Base-by-base conservation (phyloP, 495 filamentous ascomycete genomes). In the Daldinia grandis region DNA sequence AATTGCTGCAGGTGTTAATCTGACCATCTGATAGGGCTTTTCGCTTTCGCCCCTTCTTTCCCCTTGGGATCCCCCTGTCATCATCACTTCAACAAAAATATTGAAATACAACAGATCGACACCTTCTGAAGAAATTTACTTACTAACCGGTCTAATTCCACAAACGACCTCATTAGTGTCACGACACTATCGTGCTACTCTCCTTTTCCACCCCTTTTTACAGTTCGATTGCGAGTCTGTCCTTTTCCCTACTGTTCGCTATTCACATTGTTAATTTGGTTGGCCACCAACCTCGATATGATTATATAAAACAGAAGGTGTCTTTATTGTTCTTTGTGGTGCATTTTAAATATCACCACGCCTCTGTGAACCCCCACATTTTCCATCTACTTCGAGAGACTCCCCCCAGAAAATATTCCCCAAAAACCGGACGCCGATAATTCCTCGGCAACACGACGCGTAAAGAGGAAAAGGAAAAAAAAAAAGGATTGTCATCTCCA, bases 1-100 rank as follows among this genome's bases (percentile, higher is more conserved):
- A 61, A 61, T 56, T 58, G 60, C 68, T 73, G 70, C 57, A 66
- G 59, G 61, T 15, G 25, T 5, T 21, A 56, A 71, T 71, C 62
- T 66, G 58, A 28, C 56, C 69, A 72, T 71, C 63, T 72, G 64
- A 67, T 72, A 72, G 64, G 59, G 56, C 57, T 64, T 72, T 72
- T 56, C 30, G 14, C 38, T 33, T 44, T 65, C 49, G 55, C 61
- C 65, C 56, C 64, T 61, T 47, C 31, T 12, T 40, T 9, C 42
- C 60, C 60, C 63, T 59, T 58, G 14, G 55, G 17, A 31, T 30
- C 42, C 64, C 42, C 64, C 51, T 68, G 56, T 65, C 65, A 68
- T 65, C 51, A 68, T 65, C 44, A 60, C 49, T 64, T 64, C 38
- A 58, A 35, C 64, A 63, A 64, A 57, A 54, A 33, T 17, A 64